phyloP scores from a whole-genome alignment of 164 flowering plant species.

The Liquidambar formosana region DNA sequence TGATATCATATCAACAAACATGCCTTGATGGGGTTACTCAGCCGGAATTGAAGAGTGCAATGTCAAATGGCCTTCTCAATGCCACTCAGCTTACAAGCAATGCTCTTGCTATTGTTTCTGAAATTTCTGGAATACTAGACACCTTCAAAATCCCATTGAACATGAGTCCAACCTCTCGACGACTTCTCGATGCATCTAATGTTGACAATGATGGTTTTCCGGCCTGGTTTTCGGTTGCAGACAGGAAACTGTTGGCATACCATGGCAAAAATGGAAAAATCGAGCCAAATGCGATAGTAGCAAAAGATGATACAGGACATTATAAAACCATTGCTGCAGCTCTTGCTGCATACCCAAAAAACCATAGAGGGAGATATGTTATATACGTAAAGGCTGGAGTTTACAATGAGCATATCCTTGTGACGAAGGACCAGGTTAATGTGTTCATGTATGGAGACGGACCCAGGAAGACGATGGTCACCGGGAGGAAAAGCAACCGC shows the following conservation, averaged over 20 bases:
- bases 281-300: conserved; percentile 56
- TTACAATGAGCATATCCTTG: conserved; percentile 45
- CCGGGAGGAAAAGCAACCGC: conserved; percentile 33
- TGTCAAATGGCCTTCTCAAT: conserved; percentile 30
- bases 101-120: conserved; percentile 46
- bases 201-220: conserved; percentile 31
- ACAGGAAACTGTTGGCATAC: conserved; percentile 40
- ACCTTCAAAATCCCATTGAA: conserved; percentile 21
- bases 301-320: conserved; percentile 56
- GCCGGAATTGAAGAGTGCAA: conserved; percentile 29
- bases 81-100: conserved; percentile 47
- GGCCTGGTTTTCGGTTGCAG: conserved; percentile 34
- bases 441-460: conserved; percentile 73
- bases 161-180: conserved; percentile 9
- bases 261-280: neutral
- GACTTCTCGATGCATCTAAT: conserved; percentile 18
- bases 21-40: conserved; percentile 48
- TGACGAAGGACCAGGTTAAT: conserved; percentile 32
- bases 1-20: conserved; percentile 47
- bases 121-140: conserved; percentile 27
- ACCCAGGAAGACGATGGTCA: conserved; percentile 51
- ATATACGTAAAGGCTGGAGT: conserved; percentile 63
- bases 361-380: conserved; percentile 33
- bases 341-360: conserved; percentile 48
- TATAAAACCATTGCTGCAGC: conserved; percentile 49